Evolutionary conservation across 768 basidiomycete species (phyloP), one percentile per base, ranked within the genome.

Genomic region (Russula ochroleuca): DNA sequence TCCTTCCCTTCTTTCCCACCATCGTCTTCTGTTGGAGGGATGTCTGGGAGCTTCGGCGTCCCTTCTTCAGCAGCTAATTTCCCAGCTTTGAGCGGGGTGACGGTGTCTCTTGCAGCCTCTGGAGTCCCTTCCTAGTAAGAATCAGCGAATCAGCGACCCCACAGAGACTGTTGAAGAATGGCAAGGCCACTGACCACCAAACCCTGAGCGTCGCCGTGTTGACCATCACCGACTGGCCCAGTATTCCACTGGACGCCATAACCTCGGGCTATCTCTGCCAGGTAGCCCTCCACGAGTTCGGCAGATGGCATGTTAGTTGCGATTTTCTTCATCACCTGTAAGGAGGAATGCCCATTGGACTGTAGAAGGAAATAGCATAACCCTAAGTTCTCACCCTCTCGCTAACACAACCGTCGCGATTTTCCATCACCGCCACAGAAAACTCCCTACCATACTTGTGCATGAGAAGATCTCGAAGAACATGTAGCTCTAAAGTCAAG

Each of bases 381-480:
- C 3, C 23, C 51, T 14, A 45, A 33, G 41, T 67, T 45, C 86
- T 75, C 75, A 93, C 92, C 64, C 97, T 85, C 54, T 88, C 85
- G 67, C 85, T 90, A 49, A 99, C 95, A 74, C 87, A 85, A 17
- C 79, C 78, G 68, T 89, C 85, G 49, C 80, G 83, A 73, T 96
- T 94, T 73, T 94, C 91, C 81, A 94, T 90, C 2, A 90, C 86
- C n/a, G 83, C 82, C 19, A 86, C 68, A 17, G 94, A 85, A 73
- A 92, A 98, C 52, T 94, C 92, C 23, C 96, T 85, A 19, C 96
- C 94, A 72, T 87, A 97, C 76, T 97, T 97, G 73, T 94, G 91
- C 89, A 95, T 91, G 62, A 99, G 81, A 73, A 98, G 84, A 73
- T 98, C 95, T 59, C 97, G 86, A 57, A 98, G 75, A 41, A 93